Base-by-base conservation (phyloP, 495 filamentous ascomycete species). In the Penicillium fimorum region DNA sequence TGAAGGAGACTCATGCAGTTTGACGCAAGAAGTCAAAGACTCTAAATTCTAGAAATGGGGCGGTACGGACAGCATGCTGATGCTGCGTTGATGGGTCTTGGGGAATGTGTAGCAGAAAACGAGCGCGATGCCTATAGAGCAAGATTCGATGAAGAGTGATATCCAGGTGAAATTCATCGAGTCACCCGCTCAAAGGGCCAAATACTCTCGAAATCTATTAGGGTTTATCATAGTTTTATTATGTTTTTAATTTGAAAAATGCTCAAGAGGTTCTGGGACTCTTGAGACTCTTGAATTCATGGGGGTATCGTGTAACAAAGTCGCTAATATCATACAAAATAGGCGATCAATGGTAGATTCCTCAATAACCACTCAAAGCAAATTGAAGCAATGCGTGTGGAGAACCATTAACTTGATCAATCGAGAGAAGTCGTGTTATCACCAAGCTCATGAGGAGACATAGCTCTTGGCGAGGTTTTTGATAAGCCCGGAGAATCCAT, bases 321-420 rank as follows among this genome's bases (percentile, higher is more conserved):
- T 46, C 43, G 52, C 32, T 54, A 35, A 47, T 54, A 47, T 54
- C 52, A 54, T 54, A 54, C 52, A 54, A 46, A 22, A 18, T 18
- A 54, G 17, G 51, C 12, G 32, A 41, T n/a, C n/a, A 17, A 22
- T n/a, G 38, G 17, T n/a, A 17, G n/a, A 46, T 8, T 12, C n/a
- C 32, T 30, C 11, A 46, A 24, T 10, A 33, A 25, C 12, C 13
- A 38, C 42, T 13, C 15, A 47, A 47, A 35, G 18, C 30, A 47
- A 29, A 30, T 32, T 41, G 43, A 10, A 32, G 11, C 24, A 43
- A 43, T 42, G 27, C 13, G 3, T 12, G 15, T 13, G 13, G n/a
- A 12, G n/a, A 18, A 13, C 6, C n/a, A 7, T 24, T 42, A 8
- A 25, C 4, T 8, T 7, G 18, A 25, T 53, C 43, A 47, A 25